A percentile compares a stretch with the other conserved stretches of the same genome.
phyloP scores from a whole-genome alignment of 345 rosid genomes.

The Geranium rotundifolium region DNA sequence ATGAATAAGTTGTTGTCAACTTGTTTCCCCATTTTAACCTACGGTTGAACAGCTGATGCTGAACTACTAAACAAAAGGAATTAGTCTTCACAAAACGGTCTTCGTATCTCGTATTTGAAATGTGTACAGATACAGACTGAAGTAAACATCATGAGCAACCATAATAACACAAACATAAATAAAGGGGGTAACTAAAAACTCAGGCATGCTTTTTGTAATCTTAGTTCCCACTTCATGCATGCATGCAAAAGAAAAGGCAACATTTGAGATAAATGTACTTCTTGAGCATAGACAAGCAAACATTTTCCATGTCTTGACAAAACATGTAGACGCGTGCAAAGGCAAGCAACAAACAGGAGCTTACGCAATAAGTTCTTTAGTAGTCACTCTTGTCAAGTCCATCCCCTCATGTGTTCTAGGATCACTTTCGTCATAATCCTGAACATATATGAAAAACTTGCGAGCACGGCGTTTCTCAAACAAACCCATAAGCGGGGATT shows the following conservation, averaged over 20 bases:
- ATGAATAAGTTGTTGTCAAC: neutral
- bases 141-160: neutral
- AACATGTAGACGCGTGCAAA: neutral
- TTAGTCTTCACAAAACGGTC: neutral
- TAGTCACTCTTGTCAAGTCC: conserved; percentile 79
- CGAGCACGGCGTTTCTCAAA: conserved; percentile 97
- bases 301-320: neutral
- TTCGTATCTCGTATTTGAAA: neutral
- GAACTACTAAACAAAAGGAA: neutral
- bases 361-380: conserved; percentile 82
- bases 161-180: no score
- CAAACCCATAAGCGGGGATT: conserved; percentile 94
- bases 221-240: neutral
- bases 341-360: conserved; percentile 13
- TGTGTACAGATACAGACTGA: no score
- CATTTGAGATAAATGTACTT: neutral
- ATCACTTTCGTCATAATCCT: conserved; percentile 66
- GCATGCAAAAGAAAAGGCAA: neutral
- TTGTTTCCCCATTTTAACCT: neutral
- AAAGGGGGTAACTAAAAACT: neutral
- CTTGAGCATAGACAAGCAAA: neutral
- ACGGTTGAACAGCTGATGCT: neutral
- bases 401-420: conserved; percentile 91
- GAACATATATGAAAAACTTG: conserved; percentile 82
- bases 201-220: neutral